Conservation (phyloP, 1,284 basidiomycete species). For the Acaromyces ingoldii region DNA sequence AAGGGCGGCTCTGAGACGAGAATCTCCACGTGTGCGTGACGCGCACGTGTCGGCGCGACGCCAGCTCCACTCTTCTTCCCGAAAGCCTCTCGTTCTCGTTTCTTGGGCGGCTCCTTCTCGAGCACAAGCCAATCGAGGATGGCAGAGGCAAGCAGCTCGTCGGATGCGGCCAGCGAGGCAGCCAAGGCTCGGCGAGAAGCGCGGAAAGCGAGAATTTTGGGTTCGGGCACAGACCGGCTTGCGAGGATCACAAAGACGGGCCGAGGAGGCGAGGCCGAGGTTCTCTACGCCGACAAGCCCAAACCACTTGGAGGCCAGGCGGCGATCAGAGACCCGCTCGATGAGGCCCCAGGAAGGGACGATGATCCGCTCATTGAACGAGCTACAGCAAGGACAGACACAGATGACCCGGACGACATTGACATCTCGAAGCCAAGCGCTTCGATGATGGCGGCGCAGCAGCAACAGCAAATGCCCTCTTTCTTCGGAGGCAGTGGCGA, state of each 20-base stretch:
- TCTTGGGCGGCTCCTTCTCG: too few relatives aligned
- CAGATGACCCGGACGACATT: slow-evolving; percentile 38
- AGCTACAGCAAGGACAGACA: slow-evolving; percentile 8
- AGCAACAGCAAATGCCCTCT: neutral
- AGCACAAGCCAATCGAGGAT: neutral
- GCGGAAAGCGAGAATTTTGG: slow-evolving; percentile 46
- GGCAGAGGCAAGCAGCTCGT: neutral
- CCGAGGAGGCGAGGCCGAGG: slow-evolving; percentile 37
- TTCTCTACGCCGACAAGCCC: slow-evolving; percentile 21
- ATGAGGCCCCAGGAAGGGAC: neutral
- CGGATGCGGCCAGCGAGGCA: neutral
- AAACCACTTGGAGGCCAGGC: neutral
- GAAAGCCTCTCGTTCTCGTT: too few relatives aligned
- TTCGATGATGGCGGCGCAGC: neutral
- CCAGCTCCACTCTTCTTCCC: too few relatives aligned
- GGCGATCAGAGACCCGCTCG: neutral
- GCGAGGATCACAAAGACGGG: slow-evolving; percentile 48
- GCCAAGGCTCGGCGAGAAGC: slow-evolving; percentile 44
- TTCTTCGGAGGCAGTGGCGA: neutral
- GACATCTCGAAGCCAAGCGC: slow-evolving; percentile 3
- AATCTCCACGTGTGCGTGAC: too few relatives aligned
- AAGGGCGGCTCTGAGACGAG: too few relatives aligned
- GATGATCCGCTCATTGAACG: neutral
- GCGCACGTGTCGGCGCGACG: too few relatives aligned
- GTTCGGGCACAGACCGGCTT: slow-evolving; percentile 42